Percentiles rank a stretch among this genome's conserved stretches.
These are phyloP conservation scores for Candida schatavii DNA, from an alignment of 805 yeast genomes.

Conservation along the genomic window DNA sequence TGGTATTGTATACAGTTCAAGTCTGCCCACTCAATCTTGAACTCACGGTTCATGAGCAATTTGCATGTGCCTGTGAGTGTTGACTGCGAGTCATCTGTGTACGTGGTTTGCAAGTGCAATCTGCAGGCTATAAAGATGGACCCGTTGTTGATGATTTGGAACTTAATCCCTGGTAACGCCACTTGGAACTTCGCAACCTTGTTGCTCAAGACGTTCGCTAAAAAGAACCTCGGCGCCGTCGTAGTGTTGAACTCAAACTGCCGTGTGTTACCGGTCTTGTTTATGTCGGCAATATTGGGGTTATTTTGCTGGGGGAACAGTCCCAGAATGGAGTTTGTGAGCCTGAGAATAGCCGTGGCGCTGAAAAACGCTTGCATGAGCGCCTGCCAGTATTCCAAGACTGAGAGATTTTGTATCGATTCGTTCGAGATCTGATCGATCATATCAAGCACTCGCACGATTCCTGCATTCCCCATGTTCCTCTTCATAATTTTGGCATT, in stretches of 20 bases:
- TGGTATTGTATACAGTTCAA: constrained; percentile 37
- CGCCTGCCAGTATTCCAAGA: constrained; percentile 36
- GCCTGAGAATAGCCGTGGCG: constrained; percentile 24
- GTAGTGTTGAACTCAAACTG: constrained; percentile 64
- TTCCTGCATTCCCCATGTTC: constrained; percentile 42
- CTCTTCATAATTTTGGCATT: constrained; percentile 35
- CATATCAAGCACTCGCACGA: constrained; percentile 36
- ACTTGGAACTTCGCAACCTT: constrained; percentile 24
- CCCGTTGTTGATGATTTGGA: constrained; percentile 40
- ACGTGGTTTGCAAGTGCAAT: constrained; percentile 34
- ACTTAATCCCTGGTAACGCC: constrained; percentile 34
- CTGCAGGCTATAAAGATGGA: constrained; percentile 32
- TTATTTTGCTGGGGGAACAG: not conserved
- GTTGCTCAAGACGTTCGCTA: constrained; percentile 49
- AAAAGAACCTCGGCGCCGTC: constrained; percentile 63
- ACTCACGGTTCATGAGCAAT: constrained; percentile 57
- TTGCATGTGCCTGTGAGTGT: constrained; percentile 59
- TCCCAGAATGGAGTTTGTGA: not conserved
- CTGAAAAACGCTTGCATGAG: constrained; percentile 30
- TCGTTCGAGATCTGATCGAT: constrained; percentile 39
- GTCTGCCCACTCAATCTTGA: constrained; percentile 73
- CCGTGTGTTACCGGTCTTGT: constrained; percentile 30
- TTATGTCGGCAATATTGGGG: constrained; percentile 15
- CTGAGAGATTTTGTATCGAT: constrained; percentile 23
- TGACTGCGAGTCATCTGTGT: constrained; percentile 69